A percentile compares a stretch with the other conserved stretches of the same genome.
These are phyloP conservation scores for Letharia columbiana DNA, from an alignment of 495 filamentous ascomycete species.

Conservation along the genomic window DNA sequence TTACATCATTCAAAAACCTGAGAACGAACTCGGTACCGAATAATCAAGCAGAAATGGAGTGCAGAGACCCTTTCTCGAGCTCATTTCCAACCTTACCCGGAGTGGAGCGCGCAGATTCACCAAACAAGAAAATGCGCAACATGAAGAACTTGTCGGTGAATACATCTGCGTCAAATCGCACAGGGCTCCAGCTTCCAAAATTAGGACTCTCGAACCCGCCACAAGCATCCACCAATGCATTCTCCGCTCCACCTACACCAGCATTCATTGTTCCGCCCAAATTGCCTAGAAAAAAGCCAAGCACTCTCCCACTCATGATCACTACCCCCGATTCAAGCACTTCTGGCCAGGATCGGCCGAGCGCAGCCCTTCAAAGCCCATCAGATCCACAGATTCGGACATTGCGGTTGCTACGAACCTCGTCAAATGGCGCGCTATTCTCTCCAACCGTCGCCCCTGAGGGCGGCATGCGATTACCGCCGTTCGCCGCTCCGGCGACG, in stretches of 20 bases:
- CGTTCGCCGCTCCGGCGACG: constrained; percentile 31
- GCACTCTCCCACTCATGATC: constrained; percentile 64
- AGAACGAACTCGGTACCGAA: constrained; percentile 14
- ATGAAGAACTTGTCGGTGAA: constrained; percentile 90
- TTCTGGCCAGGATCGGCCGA: constrained; percentile 32
- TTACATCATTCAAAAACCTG: constrained; percentile 41
- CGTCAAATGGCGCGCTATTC: constrained; percentile 51
- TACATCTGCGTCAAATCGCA: constrained; percentile 49
- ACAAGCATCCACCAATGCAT: constrained; percentile 32
- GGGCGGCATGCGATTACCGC: constrained; percentile 57
- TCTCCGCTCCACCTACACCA: constrained; percentile 75
- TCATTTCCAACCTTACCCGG: constrained; percentile 37
- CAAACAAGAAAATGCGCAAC: constrained; percentile 70
- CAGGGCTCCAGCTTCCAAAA: constrained; percentile 32
- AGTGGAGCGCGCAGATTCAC: constrained; percentile 44
- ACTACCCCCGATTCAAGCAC: constrained; percentile 46
- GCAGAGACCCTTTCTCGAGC: constrained; percentile 32
- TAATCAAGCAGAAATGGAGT: constrained; percentile 19
- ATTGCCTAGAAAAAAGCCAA: constrained; percentile 63
- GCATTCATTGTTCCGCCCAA: constrained; percentile 68
- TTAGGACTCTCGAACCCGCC: constrained; percentile 46
- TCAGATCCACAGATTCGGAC: constrained; percentile 36
- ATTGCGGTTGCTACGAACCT: constrained; percentile 61
- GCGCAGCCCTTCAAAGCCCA: constrained; percentile 44
- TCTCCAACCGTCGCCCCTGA: constrained; percentile 51